A percentile compares a stretch with the other conserved stretches of the same genome.
These are phyloP conservation scores for Phylloporus scabripes DNA, from an alignment of 768 basidiomycete genomes.

Conservation along the genomic window DNA sequence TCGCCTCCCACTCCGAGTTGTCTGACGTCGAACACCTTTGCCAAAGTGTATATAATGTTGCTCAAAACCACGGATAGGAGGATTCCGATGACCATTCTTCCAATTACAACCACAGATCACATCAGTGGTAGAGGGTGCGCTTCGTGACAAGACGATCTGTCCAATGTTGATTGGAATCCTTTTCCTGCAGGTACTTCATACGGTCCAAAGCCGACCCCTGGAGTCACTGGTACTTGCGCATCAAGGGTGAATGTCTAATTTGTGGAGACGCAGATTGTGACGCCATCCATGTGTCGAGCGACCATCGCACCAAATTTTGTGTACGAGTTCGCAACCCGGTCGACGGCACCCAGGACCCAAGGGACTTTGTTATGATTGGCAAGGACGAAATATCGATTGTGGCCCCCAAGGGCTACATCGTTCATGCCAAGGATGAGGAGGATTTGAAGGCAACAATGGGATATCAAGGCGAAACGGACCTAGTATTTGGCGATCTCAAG, in stretches of 20 bases:
- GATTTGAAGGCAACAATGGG: neutral
- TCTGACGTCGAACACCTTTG: neutral
- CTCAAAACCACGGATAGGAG: neutral
- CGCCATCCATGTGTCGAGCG: neutral
- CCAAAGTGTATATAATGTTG: neutral
- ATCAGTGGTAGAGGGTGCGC: neutral
- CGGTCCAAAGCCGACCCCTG: neutral
- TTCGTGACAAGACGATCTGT: neutral
- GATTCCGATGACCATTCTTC: neutral
- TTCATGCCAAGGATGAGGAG: neutral
- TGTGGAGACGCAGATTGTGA: neutral
- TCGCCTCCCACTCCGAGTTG: neutral
- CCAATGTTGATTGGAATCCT: neutral
- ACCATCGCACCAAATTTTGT: neutral
- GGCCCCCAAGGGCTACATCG: neutral
- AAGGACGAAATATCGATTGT: neutral
- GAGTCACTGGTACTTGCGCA: constrained; percentile 1
- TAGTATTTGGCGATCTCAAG: neutral
- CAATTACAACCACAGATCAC: neutral
- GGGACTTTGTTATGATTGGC: neutral
- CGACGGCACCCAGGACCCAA: neutral
- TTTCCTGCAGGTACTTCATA: neutral
- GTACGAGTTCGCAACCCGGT: neutral
- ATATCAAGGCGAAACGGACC: neutral
- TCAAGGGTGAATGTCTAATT: neutral